Base-by-base conservation (phyloP, 2,329 filamentous ascomycete species). In the Sporothrix pallida region DNA sequence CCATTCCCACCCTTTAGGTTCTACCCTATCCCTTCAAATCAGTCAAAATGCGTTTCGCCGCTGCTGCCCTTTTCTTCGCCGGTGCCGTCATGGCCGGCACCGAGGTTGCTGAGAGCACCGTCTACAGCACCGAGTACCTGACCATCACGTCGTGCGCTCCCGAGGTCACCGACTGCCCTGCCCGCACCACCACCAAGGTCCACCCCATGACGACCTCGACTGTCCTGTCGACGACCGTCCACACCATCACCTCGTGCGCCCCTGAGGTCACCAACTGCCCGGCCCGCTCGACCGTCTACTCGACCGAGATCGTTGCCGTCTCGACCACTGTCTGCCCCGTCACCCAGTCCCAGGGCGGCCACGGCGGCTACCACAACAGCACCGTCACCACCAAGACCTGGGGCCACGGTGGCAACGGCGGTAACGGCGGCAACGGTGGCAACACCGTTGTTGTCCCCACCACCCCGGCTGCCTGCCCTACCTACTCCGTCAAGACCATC, bases 241-340 rank as follows among this genome's bases (percentile, higher is more conserved):
- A 87, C 78, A 91, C 89, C 82, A 83, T 91, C 86, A 90, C 87
- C 80, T 86, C 85, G 75, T 91, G 89, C 85, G 85, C 82, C 74
- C 83, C 88, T 69, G 85, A 85, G 75, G 88, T 91, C 79, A 86
- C 87, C 81, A 79, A 91, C 88, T 92, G 90, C 87, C 87, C 86
- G 73, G 84, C 82, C 75, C 77, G 79, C 77, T 81, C 81, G 74
- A 84, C 82, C 78, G 77, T 77, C 72, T 79, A 83, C 75, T 77
- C 80, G 76, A 83, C 81, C 76, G 78, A 82, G 76, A 82, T 80
- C 77, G 77, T 83, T 74, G 77, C 83, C 71, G 79, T 85, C 73
- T 78, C 83, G 76, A 86, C 86, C 78, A 87, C 87, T 75, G 81
- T 83, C 76, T 82, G 81, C 81, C 82, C 79, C 70, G 77, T 80